Evolutionary conservation across 192 early-diverging fungal species (phyloP).

Genomic region (Coemansia sp.): DNA sequence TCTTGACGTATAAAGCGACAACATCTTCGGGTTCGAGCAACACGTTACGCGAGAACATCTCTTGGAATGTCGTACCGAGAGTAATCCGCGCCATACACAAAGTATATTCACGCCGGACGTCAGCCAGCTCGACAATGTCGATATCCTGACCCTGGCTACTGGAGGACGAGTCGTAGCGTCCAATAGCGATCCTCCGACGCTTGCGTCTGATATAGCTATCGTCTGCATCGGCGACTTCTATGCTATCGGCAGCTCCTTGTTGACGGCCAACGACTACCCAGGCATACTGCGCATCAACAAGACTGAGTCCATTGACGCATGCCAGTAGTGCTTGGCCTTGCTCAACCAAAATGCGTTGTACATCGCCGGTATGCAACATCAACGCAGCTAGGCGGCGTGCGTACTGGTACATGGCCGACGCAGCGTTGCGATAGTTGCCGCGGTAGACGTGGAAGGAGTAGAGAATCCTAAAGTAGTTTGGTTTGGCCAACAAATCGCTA

Average conservation of each 20-base stretch:
- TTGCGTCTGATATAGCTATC: constrained; percentile 26
- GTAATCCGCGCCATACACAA: constrained; percentile 48
- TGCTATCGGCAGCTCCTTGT: not conserved
- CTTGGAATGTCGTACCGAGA: constrained; percentile 35
- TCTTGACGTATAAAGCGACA: constrained; percentile 40
- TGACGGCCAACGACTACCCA: constrained; percentile 53
- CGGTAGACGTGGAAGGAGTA: constrained; percentile 60
- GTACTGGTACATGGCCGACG: constrained; percentile 61
- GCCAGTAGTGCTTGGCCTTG: constrained; percentile 51
- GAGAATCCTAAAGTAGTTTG: constrained; percentile 57
- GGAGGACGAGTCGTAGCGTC: constrained; percentile 29
- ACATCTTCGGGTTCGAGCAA: constrained; percentile 50
- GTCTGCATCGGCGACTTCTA: not conserved
- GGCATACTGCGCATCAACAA: constrained; percentile 50
- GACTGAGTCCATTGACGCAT: constrained; percentile 43
- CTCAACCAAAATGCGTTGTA: constrained; percentile 24
- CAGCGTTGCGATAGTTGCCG: constrained; percentile 59
- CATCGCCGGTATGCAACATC: constrained; percentile 27
- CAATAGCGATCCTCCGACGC: constrained; percentile 40
- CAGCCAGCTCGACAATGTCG: constrained; percentile 48
- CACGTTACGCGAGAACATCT: constrained; percentile 47
- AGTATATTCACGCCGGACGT: constrained; percentile 53
- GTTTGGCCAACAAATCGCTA: constrained; percentile 31
- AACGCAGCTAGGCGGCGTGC: constrained; percentile 36
- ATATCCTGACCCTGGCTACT: constrained; percentile 35